Conservation (phyloP, 768 basidiomycete species). For the Lyophyllum shimeji region DNA sequence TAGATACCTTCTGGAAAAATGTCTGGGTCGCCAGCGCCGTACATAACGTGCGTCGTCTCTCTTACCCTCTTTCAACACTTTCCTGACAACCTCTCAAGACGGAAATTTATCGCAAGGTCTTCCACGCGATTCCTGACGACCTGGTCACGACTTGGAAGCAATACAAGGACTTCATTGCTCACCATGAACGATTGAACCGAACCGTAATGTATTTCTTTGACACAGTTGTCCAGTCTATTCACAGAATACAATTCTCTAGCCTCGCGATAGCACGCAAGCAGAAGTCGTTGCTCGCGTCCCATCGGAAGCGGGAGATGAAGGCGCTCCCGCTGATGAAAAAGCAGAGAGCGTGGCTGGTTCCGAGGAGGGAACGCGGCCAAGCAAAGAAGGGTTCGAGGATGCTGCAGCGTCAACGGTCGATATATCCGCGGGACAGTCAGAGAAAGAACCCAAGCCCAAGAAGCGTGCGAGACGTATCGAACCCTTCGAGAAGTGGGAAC, state of each 20-base stretch:
- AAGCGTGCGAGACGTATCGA: slow-evolving; percentile 52
- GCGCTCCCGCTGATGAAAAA: slow-evolving; percentile 26
- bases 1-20: slow-evolving; percentile 85
- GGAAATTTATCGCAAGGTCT: slow-evolving; percentile 93
- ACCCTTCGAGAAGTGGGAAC: slow-evolving; percentile 80
- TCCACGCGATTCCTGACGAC: slow-evolving; percentile 93
- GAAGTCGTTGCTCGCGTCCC: slow-evolving; percentile 55
- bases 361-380: slow-evolving; percentile 20
- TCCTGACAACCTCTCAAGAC: slow-evolving; percentile 51
- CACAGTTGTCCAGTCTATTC: slow-evolving; percentile 10
- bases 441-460: slow-evolving; percentile 37
- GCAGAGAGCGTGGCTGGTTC: slow-evolving; percentile 26
- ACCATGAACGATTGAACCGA: slow-evolving; percentile 75
- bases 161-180: slow-evolving; percentile 78
- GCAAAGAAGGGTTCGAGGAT: slow-evolving; percentile 32
- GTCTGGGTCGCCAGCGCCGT: slow-evolving; percentile 86
- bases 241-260: slow-evolving; percentile 28
- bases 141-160: slow-evolving; percentile 93
- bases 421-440: slow-evolving; percentile 18
- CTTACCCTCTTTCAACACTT: slow-evolving; percentile 3
- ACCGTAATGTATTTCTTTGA: slow-evolving; percentile 37
- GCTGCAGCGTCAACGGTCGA: slow-evolving; percentile 25
- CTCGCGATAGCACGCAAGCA: slow-evolving; percentile 36
- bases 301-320: slow-evolving; percentile 54
- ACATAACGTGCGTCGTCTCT: slow-evolving; percentile 69